phyloP scores from a whole-genome alignment of 345 rosid species.

The Lepidium aucheri region DNA sequence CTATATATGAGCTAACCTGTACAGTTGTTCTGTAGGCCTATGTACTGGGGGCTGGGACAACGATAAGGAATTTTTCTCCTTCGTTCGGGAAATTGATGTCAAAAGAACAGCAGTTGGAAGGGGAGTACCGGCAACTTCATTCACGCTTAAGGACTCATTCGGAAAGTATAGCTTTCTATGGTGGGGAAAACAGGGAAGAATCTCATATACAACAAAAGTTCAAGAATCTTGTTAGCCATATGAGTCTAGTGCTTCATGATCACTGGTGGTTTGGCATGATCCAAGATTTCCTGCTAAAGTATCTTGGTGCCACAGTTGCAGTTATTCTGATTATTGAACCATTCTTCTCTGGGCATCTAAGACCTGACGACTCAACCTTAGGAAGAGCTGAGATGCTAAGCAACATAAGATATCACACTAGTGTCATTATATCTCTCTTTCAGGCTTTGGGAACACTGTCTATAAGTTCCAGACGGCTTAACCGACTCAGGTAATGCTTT shows the following conservation, averaged over 20 bases:
- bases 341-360: slow-evolving; percentile 83
- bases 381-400: slow-evolving; percentile 98
- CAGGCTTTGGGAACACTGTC: slow-evolving; percentile 92
- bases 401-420: slow-evolving; percentile 97
- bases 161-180: slow-evolving; percentile 97
- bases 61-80: slow-evolving; percentile 88
- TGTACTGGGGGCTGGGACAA: slow-evolving; percentile 81
- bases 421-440: slow-evolving; percentile 87
- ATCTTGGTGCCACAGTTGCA: slow-evolving; percentile 96
- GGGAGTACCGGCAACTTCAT: slow-evolving; percentile 94
- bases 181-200: slow-evolving; percentile 89
- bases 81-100: slow-evolving; percentile 94
- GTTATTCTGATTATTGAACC: slow-evolving; percentile 93
- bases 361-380: slow-evolving; percentile 80
- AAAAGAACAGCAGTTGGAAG: slow-evolving; percentile 91
- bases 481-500: slow-evolving; percentile 79
- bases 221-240: slow-evolving; percentile 60
- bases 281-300: slow-evolving; percentile 91
- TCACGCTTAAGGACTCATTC: slow-evolving; percentile 97
- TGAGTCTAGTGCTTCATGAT: slow-evolving; percentile 74
- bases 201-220: slow-evolving; percentile 86
- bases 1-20: slow-evolving; percentile 4
- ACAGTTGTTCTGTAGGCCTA: slow-evolving; percentile 51
- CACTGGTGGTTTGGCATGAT: slow-evolving; percentile 99
- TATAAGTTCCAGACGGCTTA: slow-evolving; percentile 82